These are phyloP conservation scores for Isoetes taiwanensis DNA, from an alignment of 75 land plant species.

Conservation along the genomic window DNA sequence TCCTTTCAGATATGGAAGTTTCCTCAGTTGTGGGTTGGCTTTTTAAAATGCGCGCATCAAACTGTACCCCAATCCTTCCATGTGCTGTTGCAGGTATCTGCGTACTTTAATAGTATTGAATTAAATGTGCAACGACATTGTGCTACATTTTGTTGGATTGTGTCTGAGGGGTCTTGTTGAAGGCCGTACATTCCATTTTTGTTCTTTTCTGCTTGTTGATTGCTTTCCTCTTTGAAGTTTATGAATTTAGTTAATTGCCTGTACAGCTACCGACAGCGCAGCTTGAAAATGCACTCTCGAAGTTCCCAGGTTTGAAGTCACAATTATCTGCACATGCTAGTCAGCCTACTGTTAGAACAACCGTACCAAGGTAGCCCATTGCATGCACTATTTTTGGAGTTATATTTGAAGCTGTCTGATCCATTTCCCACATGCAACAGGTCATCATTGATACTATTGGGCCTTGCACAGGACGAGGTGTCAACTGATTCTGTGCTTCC, in stretches of 20 bases:
- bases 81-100: constrained; percentile 77
- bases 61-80: constrained; percentile 82
- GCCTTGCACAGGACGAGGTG: no score
- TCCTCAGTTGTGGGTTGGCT: constrained; percentile 94
- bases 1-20: constrained; percentile 82
- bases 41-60: constrained; percentile 70
- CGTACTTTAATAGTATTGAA: background rate
- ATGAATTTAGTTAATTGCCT: background rate
- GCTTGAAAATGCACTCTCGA: constrained; percentile 79
- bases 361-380: constrained; percentile 54
- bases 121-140: background rate
- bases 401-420: no score
- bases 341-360: constrained; percentile 51
- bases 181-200: background rate
- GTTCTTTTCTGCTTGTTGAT: background rate
- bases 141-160: background rate
- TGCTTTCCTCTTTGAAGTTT: background rate
- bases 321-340: constrained; percentile 66
- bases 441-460: no score
- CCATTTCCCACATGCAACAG: no score
- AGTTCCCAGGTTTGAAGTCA: constrained; percentile 41
- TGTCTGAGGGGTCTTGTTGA: background rate
- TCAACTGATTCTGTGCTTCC: no score
- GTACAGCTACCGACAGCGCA: constrained; percentile 82
- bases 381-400: background rate